Conservation (phyloP, 768 basidiomycete genomes). For the Lactarius pseudohatsudake region DNA sequence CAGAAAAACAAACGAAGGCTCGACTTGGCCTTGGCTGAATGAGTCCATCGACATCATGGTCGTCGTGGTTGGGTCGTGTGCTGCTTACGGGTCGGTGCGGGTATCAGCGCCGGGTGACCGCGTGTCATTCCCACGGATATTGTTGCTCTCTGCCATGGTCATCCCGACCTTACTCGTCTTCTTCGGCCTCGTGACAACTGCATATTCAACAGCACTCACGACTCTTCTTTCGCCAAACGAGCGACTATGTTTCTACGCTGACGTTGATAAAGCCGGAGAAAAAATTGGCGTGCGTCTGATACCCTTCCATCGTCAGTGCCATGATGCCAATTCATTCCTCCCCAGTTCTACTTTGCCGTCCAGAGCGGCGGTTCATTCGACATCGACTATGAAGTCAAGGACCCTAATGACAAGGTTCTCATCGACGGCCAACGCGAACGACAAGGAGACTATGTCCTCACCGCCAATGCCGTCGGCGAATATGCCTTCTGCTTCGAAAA, state of each 20-base stretch:
- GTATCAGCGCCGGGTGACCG: not conserved
- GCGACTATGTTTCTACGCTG: conserved; percentile 89
- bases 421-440: conserved; percentile 87
- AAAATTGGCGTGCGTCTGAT: conserved; percentile 73
- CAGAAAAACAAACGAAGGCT: not conserved
- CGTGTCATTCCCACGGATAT: conserved; percentile 20
- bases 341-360: conserved; percentile 97
- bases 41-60: conserved; percentile 19
- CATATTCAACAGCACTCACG: conserved; percentile 66
- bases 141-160: conserved; percentile 23
- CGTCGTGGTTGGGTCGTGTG: not conserved
- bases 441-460: conserved; percentile 96
- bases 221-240: conserved; percentile 78
- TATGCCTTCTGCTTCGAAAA: conserved; percentile 98
- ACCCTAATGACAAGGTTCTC: conserved; percentile 84
- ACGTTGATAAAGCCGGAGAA: conserved; percentile 93
- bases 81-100: not conserved
- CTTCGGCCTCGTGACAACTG: conserved; percentile 30
- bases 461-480: conserved; percentile 88
- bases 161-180: conserved; percentile 21
- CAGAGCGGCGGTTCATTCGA: conserved; percentile 98
- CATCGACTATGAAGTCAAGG: conserved; percentile 90
- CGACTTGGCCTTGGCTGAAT: not conserved
- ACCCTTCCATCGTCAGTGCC: not conserved
- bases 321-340: conserved; percentile 19